Evolutionary conservation across 441 rosid genomes (phyloP), one percentile per base, ranked within the genome.

Genomic region (Corymbia calophylla): DNA sequence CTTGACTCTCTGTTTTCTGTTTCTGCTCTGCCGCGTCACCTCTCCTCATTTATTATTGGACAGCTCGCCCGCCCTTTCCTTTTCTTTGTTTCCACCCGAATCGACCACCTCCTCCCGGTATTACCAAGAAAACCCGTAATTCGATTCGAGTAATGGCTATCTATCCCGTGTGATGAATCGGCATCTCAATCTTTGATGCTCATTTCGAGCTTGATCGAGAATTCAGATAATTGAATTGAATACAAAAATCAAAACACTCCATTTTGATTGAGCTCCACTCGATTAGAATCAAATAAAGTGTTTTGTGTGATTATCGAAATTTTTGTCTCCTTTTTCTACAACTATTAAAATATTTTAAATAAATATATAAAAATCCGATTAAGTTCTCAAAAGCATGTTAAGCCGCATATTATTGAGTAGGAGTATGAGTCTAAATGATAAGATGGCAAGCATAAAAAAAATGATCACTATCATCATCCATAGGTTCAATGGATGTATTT

Each of bases 221-320:
- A 60, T 60, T 29, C 15, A 29, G 0, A 62, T 0, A 29, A 13
- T 62, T 62, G 18, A 29, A 29, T 62, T 62, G 70, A 29, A 62
- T 29, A 13, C 2, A 1, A 14, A n/a, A 0, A 8, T 64, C 10
- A 9, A 64, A 14, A 7, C n/a, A 15, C 73, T 64, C 39, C 0
- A 4, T 3, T 7, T 10, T 19, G 1, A 0, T n/a, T 4, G 5
- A 62, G 73, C 73, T 7, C 0, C 0, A 0, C 39, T 64, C 17
- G 17, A 0, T n/a, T 64, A n/a, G 5, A 64, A n/a, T 64, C 16
- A 64, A n/a, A 18, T n/a, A 64, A 64, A 3, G 8, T n/a, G 0
- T 0, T 5, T n/a, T 0, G 0, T n/a, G 73, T 64, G 73, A 2
- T 0, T n/a, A 0, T 0, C 0, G 1, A 0, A 19, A 1, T 64